phyloP scores from a whole-genome alignment of 306 rosid genomes.

The Morella rubra region DNA sequence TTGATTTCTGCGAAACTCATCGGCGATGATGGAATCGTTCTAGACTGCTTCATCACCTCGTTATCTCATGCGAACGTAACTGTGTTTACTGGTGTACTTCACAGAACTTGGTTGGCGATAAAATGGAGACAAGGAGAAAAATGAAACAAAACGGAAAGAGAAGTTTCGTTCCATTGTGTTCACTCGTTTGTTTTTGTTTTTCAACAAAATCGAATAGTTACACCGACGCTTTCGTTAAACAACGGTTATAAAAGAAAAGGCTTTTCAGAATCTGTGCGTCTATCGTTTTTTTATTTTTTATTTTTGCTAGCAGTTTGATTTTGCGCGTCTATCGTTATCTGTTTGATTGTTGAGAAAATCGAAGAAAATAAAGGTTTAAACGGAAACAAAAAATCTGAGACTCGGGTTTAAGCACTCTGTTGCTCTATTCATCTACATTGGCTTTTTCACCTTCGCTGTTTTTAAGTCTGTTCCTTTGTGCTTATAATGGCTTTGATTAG shows the following conservation, averaged over 20 bases:
- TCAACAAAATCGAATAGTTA: background rate
- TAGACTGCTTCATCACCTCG: background rate
- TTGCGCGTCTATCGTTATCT: background rate
- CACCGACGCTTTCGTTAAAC: background rate
- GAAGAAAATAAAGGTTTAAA: background rate
- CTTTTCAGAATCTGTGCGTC: background rate
- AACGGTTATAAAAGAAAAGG: background rate
- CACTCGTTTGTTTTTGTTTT: background rate
- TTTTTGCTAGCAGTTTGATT: background rate
- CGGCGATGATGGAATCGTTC: background rate
- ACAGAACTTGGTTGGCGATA: background rate
- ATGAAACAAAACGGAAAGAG: background rate
- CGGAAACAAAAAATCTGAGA: background rate
- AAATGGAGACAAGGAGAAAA: background rate
- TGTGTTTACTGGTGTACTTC: background rate
- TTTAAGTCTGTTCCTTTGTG: background rate
- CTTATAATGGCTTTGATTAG: background rate
- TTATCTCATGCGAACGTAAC: background rate
- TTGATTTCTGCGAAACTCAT: background rate
- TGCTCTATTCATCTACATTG: background rate
- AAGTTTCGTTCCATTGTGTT: background rate
- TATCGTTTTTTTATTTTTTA: background rate
- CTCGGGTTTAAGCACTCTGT: background rate
- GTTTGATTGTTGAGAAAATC: slow-evolving; percentile 11
- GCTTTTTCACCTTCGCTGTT: background rate